Evolutionary conservation across 306 rosid genomes (phyloP), one percentile per base, ranked within the genome.

Genomic region (Inga laurina): DNA sequence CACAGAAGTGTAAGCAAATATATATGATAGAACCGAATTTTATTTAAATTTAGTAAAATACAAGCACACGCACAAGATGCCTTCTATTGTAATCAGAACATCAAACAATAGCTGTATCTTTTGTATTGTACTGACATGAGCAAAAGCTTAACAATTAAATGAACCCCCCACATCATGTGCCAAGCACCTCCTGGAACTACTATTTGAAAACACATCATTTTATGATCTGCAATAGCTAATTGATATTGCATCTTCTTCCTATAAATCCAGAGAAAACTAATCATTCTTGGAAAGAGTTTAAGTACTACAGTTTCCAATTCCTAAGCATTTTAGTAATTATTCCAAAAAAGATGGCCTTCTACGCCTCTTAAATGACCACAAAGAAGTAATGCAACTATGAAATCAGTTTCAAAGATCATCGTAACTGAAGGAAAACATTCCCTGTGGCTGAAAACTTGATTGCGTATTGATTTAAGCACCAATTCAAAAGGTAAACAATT

Each of bases 331-430:
- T 14, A 49, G 54, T 49, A 49, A 49, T 14, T 49, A 49, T 49
- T 49, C 54, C 14, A 49, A 49, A 83, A 22, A 6, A 39, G 10
- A 73, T 3, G 41, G 51, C 8, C 19, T 69, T 39, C 27, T 35
- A 7, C 2, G 11, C 74, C 74, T 37, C 43, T 34, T 32, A 12
- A 30, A 32, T 65, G 71, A 3, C 71, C 71, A 65, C 43, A 65
- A 14, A 65, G 37, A 15, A 65, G 22, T n/a, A 71, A 3, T 10
- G 56, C 41, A 73, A 74, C 74, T 54, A 73, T 45, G 13, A 64
- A 49, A 82, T 49, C 56, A 67, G 4, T 19, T 19, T 66, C 49
- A 52, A 88, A 89, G 84, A 73, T 84, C 92, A 90, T 84, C 24
- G 51, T 84, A 90, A 72, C 49, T 45, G 80, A 43, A 41, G 24